These are phyloP conservation scores for Colletotrichum filicis DNA, from an alignment of 2,329 filamentous ascomycete species.

Conservation along the genomic window DNA sequence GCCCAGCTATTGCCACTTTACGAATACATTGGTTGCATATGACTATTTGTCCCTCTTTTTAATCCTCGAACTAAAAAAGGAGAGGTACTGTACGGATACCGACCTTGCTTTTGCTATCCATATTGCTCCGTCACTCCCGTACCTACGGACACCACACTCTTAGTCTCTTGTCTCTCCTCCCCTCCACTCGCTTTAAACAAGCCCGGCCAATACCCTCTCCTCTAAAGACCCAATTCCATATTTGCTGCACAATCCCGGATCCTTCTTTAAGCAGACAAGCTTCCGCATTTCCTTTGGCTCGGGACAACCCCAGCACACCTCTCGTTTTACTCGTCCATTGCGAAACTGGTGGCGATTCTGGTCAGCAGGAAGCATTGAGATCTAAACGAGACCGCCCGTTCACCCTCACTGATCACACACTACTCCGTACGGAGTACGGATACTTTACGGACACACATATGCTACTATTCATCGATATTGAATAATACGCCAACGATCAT, in stretches of 20 bases:
- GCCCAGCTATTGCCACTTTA: constrained; percentile 26
- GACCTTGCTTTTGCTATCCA: constrained; percentile 4
- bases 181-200: constrained; percentile 23
- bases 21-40: constrained; percentile 14
- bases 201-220: constrained; percentile 9
- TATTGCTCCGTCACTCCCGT: constrained; percentile 1
- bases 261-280: constrained; percentile 34
- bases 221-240: constrained; percentile 15
- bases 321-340: constrained; percentile 17
- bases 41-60: constrained; percentile 31
- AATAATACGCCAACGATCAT: constrained; percentile 28
- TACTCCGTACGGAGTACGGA: too few relatives aligned
- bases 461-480: constrained; percentile 9
- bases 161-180: background rate
- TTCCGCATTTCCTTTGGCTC: constrained; percentile 16
- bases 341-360: constrained; percentile 25
- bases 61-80: background rate
- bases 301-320: constrained; percentile 1
- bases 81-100: background rate
- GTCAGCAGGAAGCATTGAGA: constrained; percentile 13
- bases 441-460: background rate
- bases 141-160: background rate
- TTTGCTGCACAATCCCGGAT: constrained; percentile 29
- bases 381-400: constrained; percentile 27
- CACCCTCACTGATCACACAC: too few relatives aligned